Evolutionary conservation across 1,139 yeast species (phyloP), one percentile per base, ranked within the genome.

Genomic region (Hyphopichia wangnamkhiaoensis): DNA sequence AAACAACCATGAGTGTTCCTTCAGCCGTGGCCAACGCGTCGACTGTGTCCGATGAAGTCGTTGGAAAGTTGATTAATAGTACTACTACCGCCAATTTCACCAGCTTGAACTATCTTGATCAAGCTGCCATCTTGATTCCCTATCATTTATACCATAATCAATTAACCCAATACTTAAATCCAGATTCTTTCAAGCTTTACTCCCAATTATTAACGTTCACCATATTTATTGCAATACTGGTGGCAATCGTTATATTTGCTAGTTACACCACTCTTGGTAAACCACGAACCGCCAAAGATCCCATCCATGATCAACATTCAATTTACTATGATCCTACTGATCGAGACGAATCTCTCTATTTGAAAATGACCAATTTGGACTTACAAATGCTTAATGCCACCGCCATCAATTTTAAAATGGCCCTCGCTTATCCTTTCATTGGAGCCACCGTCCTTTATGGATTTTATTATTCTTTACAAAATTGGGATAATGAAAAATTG

Each of bases 291-390:
- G 80, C 82, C 1, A 48, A 53, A 13, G 63, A 61, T 15, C 75
- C 82, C 2, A 61, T 60, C 35, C 47, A 50, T 7, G 59, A 63
- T 20, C 44, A 40, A 18, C 40, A 44, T 2, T 67, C 66, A 35
- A 63, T 63, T 1, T 47, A 63, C 18, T 79, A 65, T 55, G 81
- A 79, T 50, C 74, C 73, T 9, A 47, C 71, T 0, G 82, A 78
- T 48, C 58, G 65, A 29, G 79, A 75, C 43, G 46, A 45, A 8
- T 54, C 61, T 6, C 42, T 10, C 31, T 52, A 34, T 43, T 50
- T 38, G 53, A 51, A 44, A 35, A 47, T 37, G 15, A 53, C 35
- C 44, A 55, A 39, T 39, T 46, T 37, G 41, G 59, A 45, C 34
- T 52, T 60, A 31, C 41, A 43, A 16, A 14, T 41, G 17, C 37